Evolutionary conservation across 352 stramenopile species (phyloP).

Genomic region (Phytophthora pinifolia): DNA sequence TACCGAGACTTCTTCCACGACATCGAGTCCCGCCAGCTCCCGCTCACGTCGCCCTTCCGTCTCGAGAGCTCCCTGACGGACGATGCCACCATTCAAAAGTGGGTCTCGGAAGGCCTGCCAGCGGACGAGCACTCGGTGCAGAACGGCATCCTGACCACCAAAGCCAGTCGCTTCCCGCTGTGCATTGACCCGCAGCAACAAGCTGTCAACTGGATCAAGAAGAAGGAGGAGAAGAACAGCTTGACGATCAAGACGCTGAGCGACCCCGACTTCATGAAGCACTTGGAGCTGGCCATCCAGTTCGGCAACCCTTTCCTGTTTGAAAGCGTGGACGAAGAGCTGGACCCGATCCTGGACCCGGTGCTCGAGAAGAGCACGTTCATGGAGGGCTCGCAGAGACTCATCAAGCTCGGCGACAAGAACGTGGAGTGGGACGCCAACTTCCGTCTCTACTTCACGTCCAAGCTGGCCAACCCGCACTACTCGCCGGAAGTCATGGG

Average conservation of each 20-base stretch:
- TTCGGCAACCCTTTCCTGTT: constrained; percentile 96
- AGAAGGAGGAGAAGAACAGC: constrained; percentile 93
- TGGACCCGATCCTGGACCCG: constrained; percentile 94
- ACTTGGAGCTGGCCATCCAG: constrained; percentile 93
- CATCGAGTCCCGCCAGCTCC: constrained; percentile 70
- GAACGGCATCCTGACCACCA: constrained; percentile 95
- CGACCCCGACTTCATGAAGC: constrained; percentile 96
- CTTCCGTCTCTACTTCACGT: constrained; percentile 95
- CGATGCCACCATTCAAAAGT: constrained; percentile 93
- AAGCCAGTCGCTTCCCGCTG: constrained; percentile 92
- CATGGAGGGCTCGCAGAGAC: constrained; percentile 86
- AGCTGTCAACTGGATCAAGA: constrained; percentile 96
- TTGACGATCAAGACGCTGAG: constrained; percentile 93
- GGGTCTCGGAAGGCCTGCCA: constrained; percentile 92
- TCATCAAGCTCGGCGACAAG: constrained; percentile 95
- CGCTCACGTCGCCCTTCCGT: constrained; percentile 86
- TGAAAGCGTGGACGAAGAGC: constrained; percentile 94
- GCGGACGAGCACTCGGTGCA: constrained; percentile 95
- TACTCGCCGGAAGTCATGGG: constrained; percentile 96
- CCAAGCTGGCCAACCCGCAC: constrained; percentile 93
- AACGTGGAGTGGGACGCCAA: constrained; percentile 93
- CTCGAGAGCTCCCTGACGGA: constrained; percentile 92
- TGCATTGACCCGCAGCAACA: constrained; percentile 97
- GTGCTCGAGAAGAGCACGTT: constrained; percentile 94
- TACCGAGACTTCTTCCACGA: constrained; percentile 90